Percentiles rank a stretch among this genome's conserved stretches.
These are phyloP conservation scores for Sphenostylis stenocarpa DNA, from an alignment of 306 rosid genomes.

Conservation along the genomic window DNA sequence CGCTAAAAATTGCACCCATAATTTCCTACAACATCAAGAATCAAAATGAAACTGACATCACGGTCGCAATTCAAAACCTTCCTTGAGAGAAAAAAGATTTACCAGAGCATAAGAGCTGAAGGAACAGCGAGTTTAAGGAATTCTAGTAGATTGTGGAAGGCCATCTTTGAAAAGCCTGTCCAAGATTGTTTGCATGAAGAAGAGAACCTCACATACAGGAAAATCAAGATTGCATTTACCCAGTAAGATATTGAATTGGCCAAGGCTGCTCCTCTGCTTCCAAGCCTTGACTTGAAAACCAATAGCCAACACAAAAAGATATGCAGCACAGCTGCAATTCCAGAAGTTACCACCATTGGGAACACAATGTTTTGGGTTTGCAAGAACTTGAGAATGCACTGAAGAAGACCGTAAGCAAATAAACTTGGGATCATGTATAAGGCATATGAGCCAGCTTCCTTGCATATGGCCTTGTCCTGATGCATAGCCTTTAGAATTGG, in stretches of 20 bases:
- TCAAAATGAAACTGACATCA: too few relatives aligned
- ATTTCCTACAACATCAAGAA: too few relatives aligned
- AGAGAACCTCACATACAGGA: slow-evolving; percentile 51
- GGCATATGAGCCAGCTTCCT: slow-evolving; percentile 65
- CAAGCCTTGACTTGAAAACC: slow-evolving; percentile 53
- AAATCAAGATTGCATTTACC: slow-evolving; percentile 51
- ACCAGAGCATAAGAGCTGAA: slow-evolving; percentile 75
- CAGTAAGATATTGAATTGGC: slow-evolving; percentile 60
- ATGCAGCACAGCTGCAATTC: slow-evolving; percentile 47
- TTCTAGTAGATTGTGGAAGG: slow-evolving; percentile 35
- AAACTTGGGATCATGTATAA: slow-evolving; percentile 59
- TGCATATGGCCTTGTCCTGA: slow-evolving; percentile 36
- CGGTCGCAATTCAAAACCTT: too few relatives aligned
- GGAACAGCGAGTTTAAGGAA: slow-evolving; percentile 69
- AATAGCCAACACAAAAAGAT: slow-evolving; percentile 56
- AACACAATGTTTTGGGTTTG: slow-evolving; percentile 65
- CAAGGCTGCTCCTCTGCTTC: slow-evolving; percentile 62
- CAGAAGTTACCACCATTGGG: slow-evolving; percentile 62
- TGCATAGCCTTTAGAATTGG: slow-evolving; percentile 25
- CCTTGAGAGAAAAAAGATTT: not conserved
- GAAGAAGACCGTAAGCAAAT: slow-evolving; percentile 63
- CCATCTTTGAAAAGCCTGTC: slow-evolving; percentile 57
- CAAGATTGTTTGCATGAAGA: slow-evolving; percentile 58
- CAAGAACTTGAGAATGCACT: slow-evolving; percentile 58
- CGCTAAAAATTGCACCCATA: too few relatives aligned